A percentile compares a stretch with the other conserved stretches of the same genome.
Evolutionary conservation across 2,329 filamentous ascomycete species (phyloP).

Genomic region (Xylaria sp.): DNA sequence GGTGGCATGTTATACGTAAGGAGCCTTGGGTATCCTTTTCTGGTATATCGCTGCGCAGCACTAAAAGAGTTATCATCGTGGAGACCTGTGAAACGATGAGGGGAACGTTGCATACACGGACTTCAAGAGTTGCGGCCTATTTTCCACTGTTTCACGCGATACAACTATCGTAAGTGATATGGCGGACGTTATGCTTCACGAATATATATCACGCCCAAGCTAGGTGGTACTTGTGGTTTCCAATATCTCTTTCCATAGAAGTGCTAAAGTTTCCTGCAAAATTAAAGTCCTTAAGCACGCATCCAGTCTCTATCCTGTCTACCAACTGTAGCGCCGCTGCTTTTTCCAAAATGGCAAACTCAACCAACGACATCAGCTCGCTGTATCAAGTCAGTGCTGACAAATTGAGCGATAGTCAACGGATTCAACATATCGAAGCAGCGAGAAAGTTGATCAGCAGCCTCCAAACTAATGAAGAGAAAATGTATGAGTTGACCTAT

Average conservation of each 20-base stretch:
- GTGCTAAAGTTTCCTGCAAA: conserved; percentile 10
- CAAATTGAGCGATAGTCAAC: conserved; percentile 29
- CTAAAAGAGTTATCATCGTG: too few relatives aligned
- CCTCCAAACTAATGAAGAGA: conserved; percentile 41
- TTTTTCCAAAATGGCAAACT: conserved; percentile 8
- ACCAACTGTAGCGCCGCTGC: conserved; percentile 1
- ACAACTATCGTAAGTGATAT: conserved; percentile 4
- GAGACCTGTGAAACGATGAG: neutral
- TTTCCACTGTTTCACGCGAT: neutral
- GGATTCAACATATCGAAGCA: conserved; percentile 34
- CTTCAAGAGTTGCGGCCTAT: neutral
- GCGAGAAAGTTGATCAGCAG: conserved; percentile 39
- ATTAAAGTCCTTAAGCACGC: conserved; percentile 1
- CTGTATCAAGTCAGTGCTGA: conserved; percentile 1
- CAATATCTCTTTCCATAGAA: conserved; percentile 3
- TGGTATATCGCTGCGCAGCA: too few relatives aligned
- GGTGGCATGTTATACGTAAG: too few relatives aligned
- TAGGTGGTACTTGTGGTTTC: neutral
- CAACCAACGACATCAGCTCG: conserved; percentile 7
- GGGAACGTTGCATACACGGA: conserved; percentile 5
- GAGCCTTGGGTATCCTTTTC: too few relatives aligned
- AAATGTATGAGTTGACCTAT: conserved; percentile 32
- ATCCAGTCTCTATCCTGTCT: conserved; percentile 14
- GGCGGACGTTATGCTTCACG: neutral
- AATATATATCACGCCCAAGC: neutral